phyloP scores from a whole-genome alignment of 768 basidiomycete species.

The Russula virescens region DNA sequence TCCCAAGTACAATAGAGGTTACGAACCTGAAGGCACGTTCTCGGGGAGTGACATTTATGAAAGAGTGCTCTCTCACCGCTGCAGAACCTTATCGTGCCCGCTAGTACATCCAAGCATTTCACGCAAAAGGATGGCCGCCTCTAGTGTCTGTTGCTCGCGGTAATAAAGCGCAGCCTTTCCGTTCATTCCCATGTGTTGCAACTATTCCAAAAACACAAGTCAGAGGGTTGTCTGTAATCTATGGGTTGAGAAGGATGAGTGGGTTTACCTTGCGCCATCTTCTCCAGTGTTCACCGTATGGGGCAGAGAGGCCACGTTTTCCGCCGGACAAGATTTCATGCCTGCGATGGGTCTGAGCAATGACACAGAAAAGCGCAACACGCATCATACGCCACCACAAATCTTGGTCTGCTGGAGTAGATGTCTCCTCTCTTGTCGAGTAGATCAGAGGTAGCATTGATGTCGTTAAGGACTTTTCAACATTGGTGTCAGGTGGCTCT shows the following conservation, averaged over 20 bases:
- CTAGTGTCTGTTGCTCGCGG: constrained; percentile 16
- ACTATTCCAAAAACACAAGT: not conserved
- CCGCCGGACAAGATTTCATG: constrained; percentile 17
- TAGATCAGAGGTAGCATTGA: constrained; percentile 1
- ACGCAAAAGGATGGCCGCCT: constrained; percentile 12
- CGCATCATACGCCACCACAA: constrained; percentile 9
- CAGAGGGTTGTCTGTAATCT: not conserved
- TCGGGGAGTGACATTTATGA: not conserved
- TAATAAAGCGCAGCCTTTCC: constrained; percentile 5
- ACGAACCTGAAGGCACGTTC: constrained; percentile 4
- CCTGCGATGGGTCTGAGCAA: not conserved
- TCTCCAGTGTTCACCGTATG: too few species aligned
- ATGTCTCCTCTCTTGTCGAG: constrained; percentile 20
- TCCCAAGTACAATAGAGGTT: constrained; percentile 7
- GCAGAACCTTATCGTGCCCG: not conserved
- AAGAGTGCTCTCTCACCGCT: constrained; percentile 5
- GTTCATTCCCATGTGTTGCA: constrained; percentile 18
- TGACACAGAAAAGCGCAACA: not conserved
- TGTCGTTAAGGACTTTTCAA: constrained; percentile 10
- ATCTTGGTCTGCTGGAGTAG: constrained; percentile 18
- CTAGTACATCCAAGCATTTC: constrained; percentile 5
- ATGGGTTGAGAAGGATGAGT: not conserved
- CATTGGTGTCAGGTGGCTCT: not conserved
- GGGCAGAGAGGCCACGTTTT: too few species aligned
- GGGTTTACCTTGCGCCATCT: constrained; percentile 16